Conservation (phyloP, 2,329 filamentous ascomycete genomes). For the Helicocarpus griseus region DNA sequence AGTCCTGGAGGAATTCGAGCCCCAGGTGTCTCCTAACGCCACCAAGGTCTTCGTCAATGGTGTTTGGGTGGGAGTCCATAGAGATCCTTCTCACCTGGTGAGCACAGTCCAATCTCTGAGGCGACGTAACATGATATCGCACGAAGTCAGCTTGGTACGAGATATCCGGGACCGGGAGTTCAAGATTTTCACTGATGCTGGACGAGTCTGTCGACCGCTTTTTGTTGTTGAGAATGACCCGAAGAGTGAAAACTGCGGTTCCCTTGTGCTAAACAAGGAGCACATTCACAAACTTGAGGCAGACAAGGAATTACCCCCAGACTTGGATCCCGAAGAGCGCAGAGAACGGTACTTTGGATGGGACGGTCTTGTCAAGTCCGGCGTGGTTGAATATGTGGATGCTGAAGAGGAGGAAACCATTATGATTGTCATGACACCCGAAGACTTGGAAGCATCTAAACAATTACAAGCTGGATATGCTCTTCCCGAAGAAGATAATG, state of each 20-base stretch:
- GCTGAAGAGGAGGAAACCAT: conserved; percentile 97
- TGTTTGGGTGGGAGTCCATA: conserved; percentile 93
- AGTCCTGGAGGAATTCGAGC: conserved; percentile 88
- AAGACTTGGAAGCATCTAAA: conserved; percentile 75
- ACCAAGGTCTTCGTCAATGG: conserved; percentile 98
- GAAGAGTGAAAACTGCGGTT: conserved; percentile 64
- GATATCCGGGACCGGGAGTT: conserved; percentile 97
- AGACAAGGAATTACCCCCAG: conserved; percentile 56
- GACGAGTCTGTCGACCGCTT: conserved; percentile 84
- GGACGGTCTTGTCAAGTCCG: conserved; percentile 72
- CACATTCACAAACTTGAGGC: conserved; percentile 67
- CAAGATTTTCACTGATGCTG: conserved; percentile 96
- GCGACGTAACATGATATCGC: conserved; percentile 71
- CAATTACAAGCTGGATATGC: conserved; percentile 57
- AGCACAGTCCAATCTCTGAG: conserved; percentile 67
- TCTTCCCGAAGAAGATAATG: conserved; percentile 50
- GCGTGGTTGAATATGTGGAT: conserved; percentile 91
- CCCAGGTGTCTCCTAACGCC: conserved; percentile 72
- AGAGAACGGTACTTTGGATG: conserved; percentile 65
- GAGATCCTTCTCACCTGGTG: conserved; percentile 78
- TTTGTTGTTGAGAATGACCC: conserved; percentile 86
- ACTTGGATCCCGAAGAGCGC: conserved; percentile 50
- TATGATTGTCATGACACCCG: conserved; percentile 99
- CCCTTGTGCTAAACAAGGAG: conserved; percentile 74
- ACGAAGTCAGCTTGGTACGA: conserved; percentile 87